Evolutionary conservation across 2,329 filamentous ascomycete genomes (phyloP), one percentile per base, ranked within the genome.

Genomic region (Aureobasidium uvarum): DNA sequence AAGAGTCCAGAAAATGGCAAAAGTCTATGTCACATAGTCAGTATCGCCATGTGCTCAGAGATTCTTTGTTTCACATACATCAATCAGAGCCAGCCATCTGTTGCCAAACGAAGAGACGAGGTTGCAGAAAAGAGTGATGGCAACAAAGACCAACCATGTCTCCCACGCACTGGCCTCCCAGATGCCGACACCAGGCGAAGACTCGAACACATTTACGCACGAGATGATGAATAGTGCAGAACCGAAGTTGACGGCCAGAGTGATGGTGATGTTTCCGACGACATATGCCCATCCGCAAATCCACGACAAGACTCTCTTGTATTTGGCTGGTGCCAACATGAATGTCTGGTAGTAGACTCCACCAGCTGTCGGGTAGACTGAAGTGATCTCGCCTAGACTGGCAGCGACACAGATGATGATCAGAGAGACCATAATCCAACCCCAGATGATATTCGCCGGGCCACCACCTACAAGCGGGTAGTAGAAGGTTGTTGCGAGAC

Each of bases 301-400:
- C 85, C 87, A 92, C 38, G 86, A 86, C 18, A 87, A 81, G 18
- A 89, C 77, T 48, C 83, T 84, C 62, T 88, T 86, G 78, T 84
- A 88, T 18, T 75, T 76, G 31, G 82, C 74, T 20, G 87, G 82
- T 0, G 89, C 83, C 16, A 92, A 83, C 85, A 91, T 90, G 73
- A 89, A 91, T 6, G 88, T 87, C 78, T 91, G 89, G 75, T 91
- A 91, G 78, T 92, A 92, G 63, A 91, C 89, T 74, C 89, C 89
- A 20, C 67, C 67, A 64, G 87, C 86, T 25, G 88, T 68, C 14
- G 67, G 68, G 71, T 89, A 91, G 43, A 90, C 86, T 70, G 86
- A 89, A 66, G 88, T 90, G 72, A 92, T 89, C 77, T 92, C 89
- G 69, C 86, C 87, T 36, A 91, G 81, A 23, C 87, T 90, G 2